Evolutionary conservation across 441 rosid species (phyloP).

Genomic region (Aleurites moluccanus): DNA sequence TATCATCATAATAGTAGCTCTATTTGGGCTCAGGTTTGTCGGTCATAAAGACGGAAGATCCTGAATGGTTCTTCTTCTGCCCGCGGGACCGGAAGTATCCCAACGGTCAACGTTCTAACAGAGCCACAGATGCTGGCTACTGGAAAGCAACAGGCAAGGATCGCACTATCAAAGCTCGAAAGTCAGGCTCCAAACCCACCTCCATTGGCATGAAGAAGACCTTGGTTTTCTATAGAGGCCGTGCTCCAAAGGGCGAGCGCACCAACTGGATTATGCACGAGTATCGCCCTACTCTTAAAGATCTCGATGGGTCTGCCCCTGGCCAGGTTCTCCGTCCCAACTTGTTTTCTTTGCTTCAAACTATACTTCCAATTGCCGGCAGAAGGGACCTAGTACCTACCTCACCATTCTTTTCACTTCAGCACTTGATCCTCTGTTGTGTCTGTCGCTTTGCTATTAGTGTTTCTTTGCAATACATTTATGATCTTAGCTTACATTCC

Average conservation of each 20-base stretch:
- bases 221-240: slow-evolving; percentile 80
- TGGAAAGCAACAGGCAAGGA: slow-evolving; percentile 98
- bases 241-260: slow-evolving; percentile 86
- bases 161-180: slow-evolving; percentile 72
- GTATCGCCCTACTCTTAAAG: slow-evolving; percentile 70
- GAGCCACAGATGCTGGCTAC: slow-evolving; percentile 88
- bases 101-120: slow-evolving; percentile 82
- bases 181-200: slow-evolving; percentile 26
- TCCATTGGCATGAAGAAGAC: slow-evolving; percentile 91
- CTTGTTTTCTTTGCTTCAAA: neutral
- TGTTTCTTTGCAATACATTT: neutral
- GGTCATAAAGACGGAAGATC: slow-evolving; percentile 78
- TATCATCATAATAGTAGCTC: neutral
- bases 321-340: slow-evolving; percentile 51
- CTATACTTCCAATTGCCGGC: neutral
- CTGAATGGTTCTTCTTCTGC: slow-evolving; percentile 95
- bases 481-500: too few species aligned
- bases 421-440: neutral
- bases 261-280: slow-evolving; percentile 93
- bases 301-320: slow-evolving; percentile 73
- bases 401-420: neutral
- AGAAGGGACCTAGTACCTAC: neutral
- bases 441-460: neutral
- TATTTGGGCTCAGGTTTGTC: slow-evolving; percentile 54
- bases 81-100: slow-evolving; percentile 90